Evolutionary conservation across 2,329 filamentous ascomycete species (phyloP), one percentile per base, ranked within the genome.

Genomic region (Fusarium poae): DNA sequence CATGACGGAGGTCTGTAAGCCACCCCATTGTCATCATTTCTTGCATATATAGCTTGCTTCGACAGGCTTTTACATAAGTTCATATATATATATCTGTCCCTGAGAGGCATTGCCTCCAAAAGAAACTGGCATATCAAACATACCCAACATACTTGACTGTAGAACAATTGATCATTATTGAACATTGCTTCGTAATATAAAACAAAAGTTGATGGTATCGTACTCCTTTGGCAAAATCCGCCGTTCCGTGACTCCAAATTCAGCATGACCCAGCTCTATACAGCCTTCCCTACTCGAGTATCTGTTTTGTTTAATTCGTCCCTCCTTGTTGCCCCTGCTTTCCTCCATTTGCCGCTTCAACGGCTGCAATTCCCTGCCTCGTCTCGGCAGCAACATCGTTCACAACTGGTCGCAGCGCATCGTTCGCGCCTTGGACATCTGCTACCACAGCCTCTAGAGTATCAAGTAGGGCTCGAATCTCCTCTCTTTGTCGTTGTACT

Each of bases 361-460:
- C 62, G 18, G 66, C 72, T 18, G 29, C 57, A 16, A 73, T 63
- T 8, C 72, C 69, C 34, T 77, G 76, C 62, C 85, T 77, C 44
- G 84, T 82, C 80, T 88, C 86, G 20, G 72, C 74, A 5, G 83
- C 85, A 25, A 89, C 71, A 56, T 85, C 83, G 18, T 80, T 81
- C 10, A 80, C 82, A 6, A 87, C 78, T 21, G 76, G 80, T 15
- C 78, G 81, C 56, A 88, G 78, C 59, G 84, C 80, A 43, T 71
- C 80, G 63, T 84, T 86, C 3, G 87, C 87, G 6, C 80, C 81
- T 56, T 83, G 82, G 37, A 89, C 80, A 74, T 90, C 88, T 42
- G 79, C 81, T 30, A 88, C 80, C 9, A 83, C 80, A 29, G 77
- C 79, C 72, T 89, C 87, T 15, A 89, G 80, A 15, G 79, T 76